These are phyloP conservation scores for Coix lacrymajobi DNA, from an alignment of 176 grass and related monocot genomes.

Conservation along the genomic window DNA sequence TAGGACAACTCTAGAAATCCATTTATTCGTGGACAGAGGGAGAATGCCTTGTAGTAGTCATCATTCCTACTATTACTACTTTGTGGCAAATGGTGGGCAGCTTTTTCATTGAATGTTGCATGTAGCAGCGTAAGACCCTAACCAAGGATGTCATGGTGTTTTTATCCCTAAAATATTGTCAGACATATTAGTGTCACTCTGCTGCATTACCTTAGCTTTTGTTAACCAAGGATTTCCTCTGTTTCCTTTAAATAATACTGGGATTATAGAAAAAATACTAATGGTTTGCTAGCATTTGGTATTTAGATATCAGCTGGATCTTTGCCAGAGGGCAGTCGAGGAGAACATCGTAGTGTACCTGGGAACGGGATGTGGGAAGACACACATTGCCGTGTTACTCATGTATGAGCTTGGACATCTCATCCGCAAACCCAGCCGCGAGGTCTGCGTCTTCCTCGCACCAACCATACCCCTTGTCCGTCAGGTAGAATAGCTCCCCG, in stretches of 20 bases:
- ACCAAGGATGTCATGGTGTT: too few species aligned
- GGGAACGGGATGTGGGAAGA: conserved; percentile 91
- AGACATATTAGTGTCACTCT: neutral
- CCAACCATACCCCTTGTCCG: conserved; percentile 79
- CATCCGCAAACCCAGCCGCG: conserved; percentile 68
- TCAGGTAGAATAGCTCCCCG: conserved; percentile 49
- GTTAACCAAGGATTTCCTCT: neutral
- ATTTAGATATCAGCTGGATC: conserved; percentile 79
- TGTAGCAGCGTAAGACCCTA: neutral
- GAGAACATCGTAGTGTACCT: conserved; percentile 85
- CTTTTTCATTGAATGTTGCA: neutral
- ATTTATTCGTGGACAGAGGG: too few species aligned
- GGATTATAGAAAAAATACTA: neutral
- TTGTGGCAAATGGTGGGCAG: neutral
- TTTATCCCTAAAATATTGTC: neutral
- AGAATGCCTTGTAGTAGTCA: neutral
- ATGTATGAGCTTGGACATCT: conserved; percentile 80
- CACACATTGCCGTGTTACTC: conserved; percentile 84
- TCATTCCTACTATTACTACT: neutral
- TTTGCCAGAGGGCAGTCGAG: conserved; percentile 65
- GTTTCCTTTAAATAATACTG: neutral
- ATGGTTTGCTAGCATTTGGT: neutral
- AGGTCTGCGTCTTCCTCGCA: conserved; percentile 79
- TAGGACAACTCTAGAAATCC: too few species aligned
- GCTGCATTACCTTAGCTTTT: conserved; percentile 1